Evolutionary conservation across 768 basidiomycete species (phyloP).

Genomic region (Termitomyces sp.): DNA sequence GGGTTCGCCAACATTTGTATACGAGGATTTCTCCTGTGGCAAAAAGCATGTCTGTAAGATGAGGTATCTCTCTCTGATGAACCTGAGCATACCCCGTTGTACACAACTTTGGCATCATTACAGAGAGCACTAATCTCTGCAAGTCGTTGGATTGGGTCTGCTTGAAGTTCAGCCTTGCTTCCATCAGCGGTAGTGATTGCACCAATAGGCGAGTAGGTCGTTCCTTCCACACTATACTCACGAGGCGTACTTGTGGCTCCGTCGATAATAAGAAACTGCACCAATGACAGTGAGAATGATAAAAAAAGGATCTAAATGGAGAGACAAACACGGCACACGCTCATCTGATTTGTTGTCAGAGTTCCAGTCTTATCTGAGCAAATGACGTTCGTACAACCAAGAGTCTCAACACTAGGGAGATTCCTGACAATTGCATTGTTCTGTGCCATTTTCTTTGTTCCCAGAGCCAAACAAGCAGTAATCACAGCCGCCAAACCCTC

Average conservation of each 20-base stretch:
- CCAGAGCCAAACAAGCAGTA: constrained; percentile 92
- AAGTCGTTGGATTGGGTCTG: constrained; percentile 73
- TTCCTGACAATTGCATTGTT: constrained; percentile 97
- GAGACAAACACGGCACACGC: constrained; percentile 67
- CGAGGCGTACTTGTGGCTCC: constrained; percentile 40
- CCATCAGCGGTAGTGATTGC: constrained; percentile 62
- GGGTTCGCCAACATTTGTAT: constrained; percentile 89
- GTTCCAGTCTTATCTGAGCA: constrained; percentile 99
- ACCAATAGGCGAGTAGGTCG: constrained; percentile 87
- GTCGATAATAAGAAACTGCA: constrained; percentile 74
- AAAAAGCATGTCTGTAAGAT: neutral
- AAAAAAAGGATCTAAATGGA: neutral
- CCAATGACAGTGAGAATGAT: constrained; percentile 4
- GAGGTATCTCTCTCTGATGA: neutral
- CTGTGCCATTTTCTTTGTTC: constrained; percentile 99
- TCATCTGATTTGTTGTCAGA: constrained; percentile 96
- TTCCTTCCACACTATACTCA: constrained; percentile 85
- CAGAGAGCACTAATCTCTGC: constrained; percentile 92
- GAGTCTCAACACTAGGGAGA: constrained; percentile 93
- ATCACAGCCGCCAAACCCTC: constrained; percentile 99
- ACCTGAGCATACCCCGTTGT: constrained; percentile 55
- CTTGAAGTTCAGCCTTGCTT: constrained; percentile 56
- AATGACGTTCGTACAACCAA: constrained; percentile 97
- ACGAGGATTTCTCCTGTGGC: constrained; percentile 71
- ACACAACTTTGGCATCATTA: constrained; percentile 91